phyloP scores from a whole-genome alignment of 2,329 filamentous ascomycete genomes.

The Curvularia lunata region DNA sequence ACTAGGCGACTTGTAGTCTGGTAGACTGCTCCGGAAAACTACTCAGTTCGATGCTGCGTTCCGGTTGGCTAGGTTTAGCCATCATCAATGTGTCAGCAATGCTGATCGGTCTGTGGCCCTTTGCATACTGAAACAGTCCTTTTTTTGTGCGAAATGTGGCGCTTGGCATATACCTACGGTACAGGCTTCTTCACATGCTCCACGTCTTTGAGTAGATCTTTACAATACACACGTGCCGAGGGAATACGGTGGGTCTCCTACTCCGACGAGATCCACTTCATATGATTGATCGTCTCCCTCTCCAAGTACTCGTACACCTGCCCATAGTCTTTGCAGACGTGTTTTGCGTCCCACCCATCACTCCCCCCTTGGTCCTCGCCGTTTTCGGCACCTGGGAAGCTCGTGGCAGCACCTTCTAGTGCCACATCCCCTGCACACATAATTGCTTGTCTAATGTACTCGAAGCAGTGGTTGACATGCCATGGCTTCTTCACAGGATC shows the following conservation, averaged over 20 bases:
- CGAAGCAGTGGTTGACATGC: constrained; percentile 47
- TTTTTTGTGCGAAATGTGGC: not conserved
- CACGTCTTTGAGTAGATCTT: not conserved
- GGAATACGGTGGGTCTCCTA: not conserved
- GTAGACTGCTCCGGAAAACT: not conserved
- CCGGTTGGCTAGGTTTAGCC: not conserved
- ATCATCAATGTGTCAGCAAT: not conserved
- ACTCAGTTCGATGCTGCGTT: not conserved
- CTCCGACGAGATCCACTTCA: constrained; percentile 40
- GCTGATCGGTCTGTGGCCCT: not conserved
- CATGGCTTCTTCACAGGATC: constrained; percentile 40
- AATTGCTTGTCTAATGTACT: constrained; percentile 43
- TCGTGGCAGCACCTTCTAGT: constrained; percentile 42
- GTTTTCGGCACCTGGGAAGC: constrained; percentile 33
- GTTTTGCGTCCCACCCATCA: constrained; percentile 45
- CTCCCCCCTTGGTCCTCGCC: constrained; percentile 42
- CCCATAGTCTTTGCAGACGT: constrained; percentile 44
- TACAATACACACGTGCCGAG: constrained; percentile 1
- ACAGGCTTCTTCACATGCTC: constrained; percentile 4
- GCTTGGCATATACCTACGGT: no score
- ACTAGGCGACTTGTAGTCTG: not conserved
- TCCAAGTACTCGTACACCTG: constrained; percentile 42
- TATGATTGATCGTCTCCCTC: constrained; percentile 33
- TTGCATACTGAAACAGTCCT: not conserved
- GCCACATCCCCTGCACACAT: constrained; percentile 46